These are phyloP conservation scores for Aspergillus ibericus DNA, from an alignment of 2,329 filamentous ascomycete species.

Conservation along the genomic window DNA sequence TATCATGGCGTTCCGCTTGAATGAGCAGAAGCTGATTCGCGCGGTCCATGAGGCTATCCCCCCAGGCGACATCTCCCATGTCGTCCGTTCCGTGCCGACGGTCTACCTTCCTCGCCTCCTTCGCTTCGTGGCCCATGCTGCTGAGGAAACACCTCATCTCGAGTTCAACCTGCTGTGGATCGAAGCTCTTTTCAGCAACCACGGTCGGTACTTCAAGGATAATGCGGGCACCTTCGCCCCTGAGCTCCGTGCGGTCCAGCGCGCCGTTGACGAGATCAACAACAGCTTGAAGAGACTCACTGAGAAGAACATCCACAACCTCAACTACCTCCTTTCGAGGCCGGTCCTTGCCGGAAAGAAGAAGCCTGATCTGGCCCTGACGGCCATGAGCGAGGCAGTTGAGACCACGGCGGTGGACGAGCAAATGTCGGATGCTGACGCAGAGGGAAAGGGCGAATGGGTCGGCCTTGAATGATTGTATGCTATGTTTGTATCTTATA, in stretches of 20 bases:
- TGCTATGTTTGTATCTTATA: slow-evolving; percentile 14
- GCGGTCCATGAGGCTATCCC: slow-evolving; percentile 85
- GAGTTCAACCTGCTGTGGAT: slow-evolving; percentile 96
- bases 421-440: slow-evolving; percentile 32
- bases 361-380: slow-evolving; percentile 22
- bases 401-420: slow-evolving; percentile 24
- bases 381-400: slow-evolving; percentile 26
- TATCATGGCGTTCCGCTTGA: slow-evolving; percentile 95
- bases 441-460: slow-evolving; percentile 53
- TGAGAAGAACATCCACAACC: slow-evolving; percentile 84
- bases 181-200: slow-evolving; percentile 73
- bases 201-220: slow-evolving; percentile 82
- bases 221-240: slow-evolving; percentile 77
- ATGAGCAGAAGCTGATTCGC: slow-evolving; percentile 77
- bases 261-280: slow-evolving; percentile 76
- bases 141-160: slow-evolving; percentile 86
- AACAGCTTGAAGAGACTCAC: slow-evolving; percentile 79
- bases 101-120: slow-evolving; percentile 85
- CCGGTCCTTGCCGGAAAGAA: slow-evolving; percentile 41
- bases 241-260: slow-evolving; percentile 78
- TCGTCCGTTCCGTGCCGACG: slow-evolving; percentile 74
- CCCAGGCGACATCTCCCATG: slow-evolving; percentile 69
- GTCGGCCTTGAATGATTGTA: slow-evolving; percentile 52
- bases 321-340: slow-evolving; percentile 73
- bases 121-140: slow-evolving; percentile 82